phyloP scores from a whole-genome alignment of 306 rosid species.

The Astragalus membranaceus region DNA sequence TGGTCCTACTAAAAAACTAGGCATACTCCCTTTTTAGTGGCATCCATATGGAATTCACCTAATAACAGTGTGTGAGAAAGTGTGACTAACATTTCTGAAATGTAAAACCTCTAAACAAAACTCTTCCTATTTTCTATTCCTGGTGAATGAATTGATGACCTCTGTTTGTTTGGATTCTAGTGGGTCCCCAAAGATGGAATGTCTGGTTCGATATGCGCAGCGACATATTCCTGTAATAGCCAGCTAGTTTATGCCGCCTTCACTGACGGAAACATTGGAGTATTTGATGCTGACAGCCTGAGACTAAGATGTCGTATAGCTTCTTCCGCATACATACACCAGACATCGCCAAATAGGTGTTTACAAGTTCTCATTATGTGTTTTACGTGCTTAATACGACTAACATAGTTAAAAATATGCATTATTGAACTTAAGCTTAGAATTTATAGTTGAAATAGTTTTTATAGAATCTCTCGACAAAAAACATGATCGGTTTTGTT shows the following conservation, averaged over 20 bases:
- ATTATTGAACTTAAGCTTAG: not conserved
- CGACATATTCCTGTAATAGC: slow-evolving; percentile 68
- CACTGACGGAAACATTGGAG: slow-evolving; percentile 72
- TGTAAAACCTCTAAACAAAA: not conserved
- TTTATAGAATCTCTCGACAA: not conserved
- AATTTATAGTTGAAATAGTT: not conserved
- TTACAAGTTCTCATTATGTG: not conserved
- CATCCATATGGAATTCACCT: not conserved
- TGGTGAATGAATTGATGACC: not conserved
- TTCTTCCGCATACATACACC: slow-evolving; percentile 51
- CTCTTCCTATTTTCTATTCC: not conserved
- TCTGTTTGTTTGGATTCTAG: slow-evolving; percentile 30
- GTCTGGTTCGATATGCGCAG: slow-evolving; percentile 48
- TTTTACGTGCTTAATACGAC: not conserved
- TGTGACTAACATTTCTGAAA: not conserved
- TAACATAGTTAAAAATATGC: not conserved
- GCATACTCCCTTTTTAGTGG: not conserved
- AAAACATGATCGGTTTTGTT: too few relatives aligned
- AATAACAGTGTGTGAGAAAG: not conserved
- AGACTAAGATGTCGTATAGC: slow-evolving; percentile 63
- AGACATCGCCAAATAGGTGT: slow-evolving; percentile 43
- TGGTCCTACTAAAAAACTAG: not conserved
- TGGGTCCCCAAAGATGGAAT: slow-evolving; percentile 69
- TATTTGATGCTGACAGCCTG: slow-evolving; percentile 63
- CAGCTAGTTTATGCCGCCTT: slow-evolving; percentile 59